phyloP scores from a whole-genome alignment of 2,329 filamentous ascomycete species.

The Penicillium paneum region DNA sequence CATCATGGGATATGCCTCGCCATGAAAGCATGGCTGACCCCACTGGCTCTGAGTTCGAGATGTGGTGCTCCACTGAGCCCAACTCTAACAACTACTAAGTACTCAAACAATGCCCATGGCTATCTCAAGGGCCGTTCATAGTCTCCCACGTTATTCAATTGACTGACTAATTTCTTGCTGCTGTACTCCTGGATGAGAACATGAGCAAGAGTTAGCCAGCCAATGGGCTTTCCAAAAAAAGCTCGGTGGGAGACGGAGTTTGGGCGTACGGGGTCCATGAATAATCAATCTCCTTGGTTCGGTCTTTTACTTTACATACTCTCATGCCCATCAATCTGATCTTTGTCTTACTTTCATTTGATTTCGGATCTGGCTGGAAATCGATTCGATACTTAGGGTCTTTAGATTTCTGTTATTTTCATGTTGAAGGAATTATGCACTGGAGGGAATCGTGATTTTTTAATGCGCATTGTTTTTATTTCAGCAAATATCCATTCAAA shows the following conservation, averaged over 20 bases:
- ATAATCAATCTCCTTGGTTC: neutral
- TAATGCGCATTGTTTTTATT: neutral
- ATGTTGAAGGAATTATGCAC: slow-evolving; percentile 1
- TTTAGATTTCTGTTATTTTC: slow-evolving; percentile 13
- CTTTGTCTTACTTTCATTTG: neutral
- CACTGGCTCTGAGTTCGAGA: slow-evolving; percentile 6
- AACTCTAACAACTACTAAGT: slow-evolving; percentile 3
- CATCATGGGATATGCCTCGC: slow-evolving; percentile 11
- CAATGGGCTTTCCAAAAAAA: slow-evolving; percentile 10
- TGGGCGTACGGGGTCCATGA: neutral
- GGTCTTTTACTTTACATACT: neutral
- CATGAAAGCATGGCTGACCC: slow-evolving; percentile 4
- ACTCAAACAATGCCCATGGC: neutral
- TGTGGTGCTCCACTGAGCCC: slow-evolving; percentile 6
- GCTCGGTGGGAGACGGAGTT: slow-evolving; percentile 3
- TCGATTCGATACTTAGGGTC: neutral
- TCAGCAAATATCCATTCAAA: neutral
- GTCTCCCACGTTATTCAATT: neutral
- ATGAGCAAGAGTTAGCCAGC: slow-evolving; percentile 4
- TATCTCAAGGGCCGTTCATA: neutral
- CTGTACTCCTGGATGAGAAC: slow-evolving; percentile 1
- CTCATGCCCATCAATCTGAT: neutral
- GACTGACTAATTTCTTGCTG: slow-evolving; percentile 5
- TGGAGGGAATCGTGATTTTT: slow-evolving; percentile 8
- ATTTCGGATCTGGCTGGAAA: neutral